A percentile compares a stretch with the other conserved stretches of the same genome.
These are phyloP conservation scores for Rhizopogon vinicolor DNA, from an alignment of 768 basidiomycete genomes.

Conservation along the genomic window DNA sequence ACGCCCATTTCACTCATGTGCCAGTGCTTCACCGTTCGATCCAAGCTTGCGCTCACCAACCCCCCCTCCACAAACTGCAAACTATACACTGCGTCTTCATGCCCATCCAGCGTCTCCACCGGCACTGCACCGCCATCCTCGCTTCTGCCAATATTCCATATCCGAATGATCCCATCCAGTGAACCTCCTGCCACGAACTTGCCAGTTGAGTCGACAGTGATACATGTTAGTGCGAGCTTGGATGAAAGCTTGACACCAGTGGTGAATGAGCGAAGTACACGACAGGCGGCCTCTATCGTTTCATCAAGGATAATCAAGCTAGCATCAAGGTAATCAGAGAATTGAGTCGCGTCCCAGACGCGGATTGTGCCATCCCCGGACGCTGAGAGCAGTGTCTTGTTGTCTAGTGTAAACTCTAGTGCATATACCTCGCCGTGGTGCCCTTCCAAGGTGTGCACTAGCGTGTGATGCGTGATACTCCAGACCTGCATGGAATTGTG, in stretches of 20 bases:
- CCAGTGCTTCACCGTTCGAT: slow-evolving; percentile 88
- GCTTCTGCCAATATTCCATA: slow-evolving; percentile 73
- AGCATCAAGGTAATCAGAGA: slow-evolving; percentile 3
- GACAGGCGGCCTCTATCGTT: slow-evolving; percentile 43
- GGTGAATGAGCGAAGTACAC: slow-evolving; percentile 13
- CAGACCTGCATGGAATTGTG: slow-evolving; percentile 59
- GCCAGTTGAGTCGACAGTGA: slow-evolving; percentile 76
- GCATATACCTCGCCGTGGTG: slow-evolving; percentile 95
- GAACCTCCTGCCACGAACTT: slow-evolving; percentile 61
- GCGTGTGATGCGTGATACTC: slow-evolving; percentile 84
- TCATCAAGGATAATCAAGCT: slow-evolving; percentile 41
- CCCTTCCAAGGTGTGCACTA: slow-evolving; percentile 68
- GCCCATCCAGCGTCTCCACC: slow-evolving; percentile 72
- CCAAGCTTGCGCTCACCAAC: slow-evolving; percentile 87
- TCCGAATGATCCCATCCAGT: slow-evolving; percentile 72
- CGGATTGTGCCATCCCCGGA: slow-evolving; percentile 74
- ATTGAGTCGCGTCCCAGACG: slow-evolving; percentile 55
- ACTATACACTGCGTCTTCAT: slow-evolving; percentile 82
- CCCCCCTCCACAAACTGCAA: slow-evolving; percentile 91
- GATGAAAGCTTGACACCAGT: slow-evolving; percentile 11
- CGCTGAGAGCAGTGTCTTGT: slow-evolving; percentile 82
- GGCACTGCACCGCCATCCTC: slow-evolving; percentile 45
- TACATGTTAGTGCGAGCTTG: slow-evolving; percentile 56
- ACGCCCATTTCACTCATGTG: slow-evolving; percentile 46
- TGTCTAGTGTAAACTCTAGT: slow-evolving; percentile 86